Base-by-base conservation (phyloP, 2,329 filamentous ascomycete species). In the Penicillium olsonii region DNA sequence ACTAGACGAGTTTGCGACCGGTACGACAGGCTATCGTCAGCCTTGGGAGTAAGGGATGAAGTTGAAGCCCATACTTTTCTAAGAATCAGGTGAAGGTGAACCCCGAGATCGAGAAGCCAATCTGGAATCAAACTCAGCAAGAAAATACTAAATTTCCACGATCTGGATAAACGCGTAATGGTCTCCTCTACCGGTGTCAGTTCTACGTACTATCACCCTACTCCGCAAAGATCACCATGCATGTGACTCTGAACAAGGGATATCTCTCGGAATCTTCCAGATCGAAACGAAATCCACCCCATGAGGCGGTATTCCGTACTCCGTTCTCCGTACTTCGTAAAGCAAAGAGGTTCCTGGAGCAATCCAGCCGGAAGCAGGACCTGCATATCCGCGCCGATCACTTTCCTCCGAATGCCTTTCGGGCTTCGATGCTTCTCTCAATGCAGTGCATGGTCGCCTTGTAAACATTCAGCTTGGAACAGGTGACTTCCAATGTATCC, bases 311-410 rank as follows among this genome's bases (percentile, higher is more conserved):
- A n/a, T n/a, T n/a, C n/a, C n/a, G n/a, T n/a, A n/a, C n/a, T n/a
- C n/a, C n/a, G n/a, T n/a, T n/a, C n/a, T n/a, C n/a, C n/a, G n/a
- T n/a, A n/a, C n/a, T n/a, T 48, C 39, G 24, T 37, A 43, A 40
- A 22, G 4, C 39, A 9, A 29, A 29, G 27, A 29, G 26, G 38
- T 50, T 53, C 39, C 48, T 45, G 49, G 22, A 47, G 45, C 41
- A 48, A 48, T 42, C 44, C 50, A 50, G 40, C 52, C 57, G 57
- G 57, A 61, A 54, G 56, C 45, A 46, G 45, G 45, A 55, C 45
- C 35, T 53, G 49, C 57, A 57, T 54, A 55, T 56, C 59, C 59
- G 56, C 29, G 50, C 19, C 46, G 52, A 61, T 59, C 48, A 47
- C 42, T 50, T 48, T 48, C 27, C 20, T 41, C 26, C 20, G 29